Percentiles rank a stretch among this genome's conserved stretches.
Evolutionary conservation across 2,329 filamentous ascomycete species (phyloP).

Genomic region (Venturia aucupariae): DNA sequence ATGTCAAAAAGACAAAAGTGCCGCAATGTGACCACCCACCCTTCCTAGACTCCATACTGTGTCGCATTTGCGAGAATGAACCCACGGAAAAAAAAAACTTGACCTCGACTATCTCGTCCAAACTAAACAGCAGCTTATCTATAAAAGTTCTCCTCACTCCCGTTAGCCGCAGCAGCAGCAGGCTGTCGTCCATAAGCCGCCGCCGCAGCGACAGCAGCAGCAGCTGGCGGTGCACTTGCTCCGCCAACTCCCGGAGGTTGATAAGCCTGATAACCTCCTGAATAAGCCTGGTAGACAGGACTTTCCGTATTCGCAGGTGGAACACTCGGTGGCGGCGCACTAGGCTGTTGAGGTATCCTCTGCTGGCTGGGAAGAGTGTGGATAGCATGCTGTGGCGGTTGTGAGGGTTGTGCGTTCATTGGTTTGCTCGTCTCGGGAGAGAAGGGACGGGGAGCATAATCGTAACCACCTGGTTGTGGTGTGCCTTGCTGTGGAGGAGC

Average conservation of each 20-base stretch:
- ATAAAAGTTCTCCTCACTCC: constrained; percentile 7
- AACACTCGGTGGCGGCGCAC: not conserved
- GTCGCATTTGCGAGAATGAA: not conserved
- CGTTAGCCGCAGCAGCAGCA: not conserved
- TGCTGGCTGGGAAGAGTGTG: constrained; percentile 12
- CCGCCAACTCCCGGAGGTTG: constrained; percentile 1
- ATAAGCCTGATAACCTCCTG: not conserved
- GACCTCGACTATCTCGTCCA: too few species aligned
- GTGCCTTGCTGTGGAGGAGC: constrained; percentile 19
- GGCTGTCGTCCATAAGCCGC: not conserved
- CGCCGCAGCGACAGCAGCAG: not conserved
- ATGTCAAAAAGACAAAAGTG: not conserved
- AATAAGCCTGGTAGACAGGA: constrained; percentile 6
- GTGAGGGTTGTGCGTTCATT: not conserved
- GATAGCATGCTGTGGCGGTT: constrained; percentile 1
- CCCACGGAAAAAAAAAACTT: not conserved
- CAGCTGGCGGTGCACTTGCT: not conserved
- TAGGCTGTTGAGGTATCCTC: constrained; percentile 5
- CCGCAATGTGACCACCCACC: not conserved
- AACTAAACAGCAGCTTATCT: constrained; percentile 1
- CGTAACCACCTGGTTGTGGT: not conserved
- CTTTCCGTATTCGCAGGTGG: not conserved
- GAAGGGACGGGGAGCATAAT: not conserved
- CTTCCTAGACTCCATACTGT: constrained; percentile 1
- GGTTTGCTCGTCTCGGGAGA: not conserved